phyloP scores from a whole-genome alignment of 140 eudicot species.

The Senecio squalidus region DNA sequence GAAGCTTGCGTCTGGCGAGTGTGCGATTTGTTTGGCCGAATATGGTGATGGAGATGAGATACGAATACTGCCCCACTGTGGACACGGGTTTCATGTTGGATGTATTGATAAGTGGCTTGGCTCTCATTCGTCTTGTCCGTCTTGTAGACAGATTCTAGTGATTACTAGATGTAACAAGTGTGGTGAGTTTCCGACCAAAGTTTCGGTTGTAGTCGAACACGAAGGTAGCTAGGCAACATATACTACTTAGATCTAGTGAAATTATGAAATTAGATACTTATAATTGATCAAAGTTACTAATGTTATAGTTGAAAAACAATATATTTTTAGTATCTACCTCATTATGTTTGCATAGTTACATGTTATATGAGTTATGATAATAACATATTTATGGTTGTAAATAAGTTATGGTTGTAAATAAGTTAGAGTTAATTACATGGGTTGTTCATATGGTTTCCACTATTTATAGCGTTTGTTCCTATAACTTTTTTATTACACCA shows the following conservation, averaged over 20 bases:
- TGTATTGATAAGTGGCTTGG: constrained; percentile 64
- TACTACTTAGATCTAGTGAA: not conserved
- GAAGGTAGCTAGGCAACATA: not conserved
- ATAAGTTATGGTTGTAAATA: not conserved
- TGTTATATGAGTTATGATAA: no score
- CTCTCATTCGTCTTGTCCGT: constrained; percentile 54
- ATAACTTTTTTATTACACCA: no score
- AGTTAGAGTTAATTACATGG: not conserved
- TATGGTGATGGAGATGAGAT: constrained; percentile 48
- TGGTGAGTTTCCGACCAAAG: constrained; percentile 32
- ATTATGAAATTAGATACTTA: no score
- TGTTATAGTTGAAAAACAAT: no score
- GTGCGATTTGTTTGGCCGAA: constrained; percentile 72
- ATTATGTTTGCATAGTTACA: not conserved
- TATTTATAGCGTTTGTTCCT: no score
- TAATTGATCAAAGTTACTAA: not conserved
- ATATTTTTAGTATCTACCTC: no score
- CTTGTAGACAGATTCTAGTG: constrained; percentile 38
- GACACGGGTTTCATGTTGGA: constrained; percentile 68
- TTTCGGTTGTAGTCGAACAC: not conserved
- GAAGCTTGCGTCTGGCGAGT: constrained; percentile 26
- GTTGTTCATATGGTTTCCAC: not conserved
- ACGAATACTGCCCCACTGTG: constrained; percentile 59
- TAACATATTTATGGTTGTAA: not conserved
- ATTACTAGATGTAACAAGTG: constrained; percentile 40